Conservation (phyloP, 1,284 basidiomycete species). For the Boletus nobilissimus region DNA sequence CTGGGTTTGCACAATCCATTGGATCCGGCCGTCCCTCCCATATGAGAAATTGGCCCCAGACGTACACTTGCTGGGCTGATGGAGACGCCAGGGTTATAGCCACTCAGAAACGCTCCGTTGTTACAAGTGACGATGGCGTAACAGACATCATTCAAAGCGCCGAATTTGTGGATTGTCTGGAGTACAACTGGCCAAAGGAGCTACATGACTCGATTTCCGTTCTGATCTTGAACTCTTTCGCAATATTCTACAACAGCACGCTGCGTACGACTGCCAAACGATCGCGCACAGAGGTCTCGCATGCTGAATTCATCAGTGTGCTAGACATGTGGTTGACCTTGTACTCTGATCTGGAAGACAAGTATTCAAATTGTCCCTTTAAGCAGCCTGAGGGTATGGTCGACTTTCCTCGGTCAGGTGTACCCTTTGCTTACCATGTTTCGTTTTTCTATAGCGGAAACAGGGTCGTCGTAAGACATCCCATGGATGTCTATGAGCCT, state of each 20-base stretch:
- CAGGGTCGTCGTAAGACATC: too few relatives aligned
- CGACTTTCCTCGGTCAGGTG: too few relatives aligned
- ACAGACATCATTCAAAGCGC: neutral
- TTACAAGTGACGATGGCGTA: neutral
- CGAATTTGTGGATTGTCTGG: neutral
- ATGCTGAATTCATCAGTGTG: neutral
- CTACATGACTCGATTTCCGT: neutral
- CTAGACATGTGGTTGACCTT: neutral
- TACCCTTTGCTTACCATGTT: too few relatives aligned
- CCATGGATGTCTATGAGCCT: too few relatives aligned
- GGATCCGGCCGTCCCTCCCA: conserved; percentile 6
- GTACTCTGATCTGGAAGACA: neutral
- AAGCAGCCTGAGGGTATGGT: too few relatives aligned
- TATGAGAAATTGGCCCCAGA: conserved; percentile 11
- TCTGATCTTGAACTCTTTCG: neutral
- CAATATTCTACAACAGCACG: neutral
- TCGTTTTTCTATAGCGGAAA: too few relatives aligned
- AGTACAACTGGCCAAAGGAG: neutral
- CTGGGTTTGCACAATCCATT: conserved; percentile 1
- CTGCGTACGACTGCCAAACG: neutral
- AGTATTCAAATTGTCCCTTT: neutral
- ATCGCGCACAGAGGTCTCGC: neutral
- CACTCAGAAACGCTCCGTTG: neutral
- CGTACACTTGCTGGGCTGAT: conserved; percentile 17
- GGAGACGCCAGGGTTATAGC: neutral